phyloP scores from a whole-genome alignment of 2,329 filamentous ascomycete genomes.

The Alternaria longipes region DNA sequence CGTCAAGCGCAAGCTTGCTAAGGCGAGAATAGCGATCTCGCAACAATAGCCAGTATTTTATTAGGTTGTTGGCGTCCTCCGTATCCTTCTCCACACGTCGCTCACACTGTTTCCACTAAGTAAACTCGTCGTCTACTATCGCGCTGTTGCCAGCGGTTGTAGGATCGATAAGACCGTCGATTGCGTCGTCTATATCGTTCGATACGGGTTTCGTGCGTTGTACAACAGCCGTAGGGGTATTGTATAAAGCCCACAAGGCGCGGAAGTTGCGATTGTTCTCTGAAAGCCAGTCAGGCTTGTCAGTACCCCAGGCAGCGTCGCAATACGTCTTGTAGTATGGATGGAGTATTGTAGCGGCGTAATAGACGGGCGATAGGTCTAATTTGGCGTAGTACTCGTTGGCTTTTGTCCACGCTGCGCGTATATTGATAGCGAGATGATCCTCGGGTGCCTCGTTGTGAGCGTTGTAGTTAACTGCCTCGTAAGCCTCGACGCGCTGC shows the following conservation, averaged over 20 bases:
- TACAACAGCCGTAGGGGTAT: too few species aligned
- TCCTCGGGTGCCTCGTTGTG: slow-evolving; percentile 2
- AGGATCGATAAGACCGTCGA: not conserved
- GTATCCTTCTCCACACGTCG: not conserved
- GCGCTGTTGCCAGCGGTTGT: not conserved
- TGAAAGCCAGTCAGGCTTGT: not conserved
- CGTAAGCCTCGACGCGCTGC: not conserved
- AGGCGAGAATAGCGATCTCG: not conserved
- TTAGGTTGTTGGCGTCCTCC: not conserved
- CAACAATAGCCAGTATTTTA: not conserved
- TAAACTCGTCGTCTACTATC: not conserved
- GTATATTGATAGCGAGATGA: slow-evolving; percentile 17
- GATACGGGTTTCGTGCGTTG: too few species aligned
- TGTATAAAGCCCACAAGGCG: not conserved
- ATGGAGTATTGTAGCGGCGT: slow-evolving; percentile 14
- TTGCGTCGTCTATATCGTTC: not conserved
- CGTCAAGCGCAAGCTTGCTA: not conserved
- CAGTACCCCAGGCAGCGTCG: too few species aligned
- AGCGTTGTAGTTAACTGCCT: not conserved
- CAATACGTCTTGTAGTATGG: not conserved
- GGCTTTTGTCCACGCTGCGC: slow-evolving; percentile 5
- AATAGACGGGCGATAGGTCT: slow-evolving; percentile 10
- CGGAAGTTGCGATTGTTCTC: not conserved
- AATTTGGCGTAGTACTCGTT: slow-evolving; percentile 16
- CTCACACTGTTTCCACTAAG: not conserved